Evolutionary conservation across 2,329 filamentous ascomycete genomes (phyloP).

Genomic region (Cordyceps farinosa): DNA sequence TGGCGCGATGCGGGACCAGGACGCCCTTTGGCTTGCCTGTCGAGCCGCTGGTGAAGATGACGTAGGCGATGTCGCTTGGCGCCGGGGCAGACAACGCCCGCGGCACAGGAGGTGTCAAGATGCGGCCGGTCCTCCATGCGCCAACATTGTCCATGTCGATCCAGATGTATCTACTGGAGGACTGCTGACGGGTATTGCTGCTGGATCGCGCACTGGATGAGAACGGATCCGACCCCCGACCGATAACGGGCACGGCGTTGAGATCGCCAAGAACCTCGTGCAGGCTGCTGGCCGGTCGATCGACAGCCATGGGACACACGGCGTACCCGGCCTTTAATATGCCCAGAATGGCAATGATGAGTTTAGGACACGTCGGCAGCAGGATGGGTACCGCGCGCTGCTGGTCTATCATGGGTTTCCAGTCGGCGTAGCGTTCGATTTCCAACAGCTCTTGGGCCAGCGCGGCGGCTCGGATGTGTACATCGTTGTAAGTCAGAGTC

Average conservation of each 20-base stretch:
- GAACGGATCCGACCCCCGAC: slow-evolving; percentile 19
- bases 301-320: neutral
- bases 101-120: neutral
- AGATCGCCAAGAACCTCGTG: neutral
- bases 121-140: neutral
- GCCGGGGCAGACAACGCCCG: neutral
- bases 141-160: neutral
- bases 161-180: slow-evolving; percentile 1
- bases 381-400: slow-evolving; percentile 15
- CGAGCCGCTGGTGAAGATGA: slow-evolving; percentile 47
- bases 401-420: slow-evolving; percentile 4
- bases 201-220: neutral
- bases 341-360: slow-evolving; percentile 19
- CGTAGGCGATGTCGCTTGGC: slow-evolving; percentile 31
- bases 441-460: slow-evolving; percentile 1
- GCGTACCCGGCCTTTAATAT: slow-evolving; percentile 13
- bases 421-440: slow-evolving; percentile 10
- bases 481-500: slow-evolving; percentile 6
- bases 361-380: slow-evolving; percentile 8
- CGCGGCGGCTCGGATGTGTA: neutral
- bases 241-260: slow-evolving; percentile 16
- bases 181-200: slow-evolving; percentile 24
- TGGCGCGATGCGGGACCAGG: slow-evolving; percentile 71
- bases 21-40: slow-evolving; percentile 49
- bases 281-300: neutral